Evolutionary conservation across 2,329 filamentous ascomycete species (phyloP).

Genomic region (Cercospora beticola): DNA sequence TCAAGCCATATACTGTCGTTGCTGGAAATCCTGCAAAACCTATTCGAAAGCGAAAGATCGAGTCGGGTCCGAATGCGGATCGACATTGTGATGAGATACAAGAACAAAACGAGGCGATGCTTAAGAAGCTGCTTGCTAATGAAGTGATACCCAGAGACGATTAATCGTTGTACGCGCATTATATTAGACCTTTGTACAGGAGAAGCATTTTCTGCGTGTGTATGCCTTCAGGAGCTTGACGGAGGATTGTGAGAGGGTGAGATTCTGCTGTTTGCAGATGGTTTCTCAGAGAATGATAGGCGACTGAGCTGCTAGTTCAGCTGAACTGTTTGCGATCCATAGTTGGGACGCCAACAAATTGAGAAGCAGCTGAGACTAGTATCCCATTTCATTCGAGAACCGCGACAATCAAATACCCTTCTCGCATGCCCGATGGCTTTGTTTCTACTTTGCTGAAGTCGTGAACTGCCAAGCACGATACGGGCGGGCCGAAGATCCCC

Average conservation of each 20-base stretch:
- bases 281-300: background rate
- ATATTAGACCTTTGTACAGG: conserved; percentile 1
- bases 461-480: background rate
- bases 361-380: background rate
- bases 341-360: background rate
- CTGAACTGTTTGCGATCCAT: background rate
- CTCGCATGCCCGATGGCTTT: background rate
- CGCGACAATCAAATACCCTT: background rate
- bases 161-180: conserved; percentile 4
- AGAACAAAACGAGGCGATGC: conserved; percentile 31
- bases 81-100: conserved; percentile 30
- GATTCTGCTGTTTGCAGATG: background rate
- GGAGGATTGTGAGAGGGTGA: background rate
- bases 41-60: conserved; percentile 29
- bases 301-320: background rate
- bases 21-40: conserved; percentile 47
- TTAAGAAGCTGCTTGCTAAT: conserved; percentile 20
- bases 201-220: background rate
- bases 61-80: conserved; percentile 29
- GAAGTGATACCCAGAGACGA: conserved; percentile 17
- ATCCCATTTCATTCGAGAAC: background rate
- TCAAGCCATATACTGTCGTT: conserved; percentile 49
- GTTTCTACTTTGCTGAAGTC: background rate
- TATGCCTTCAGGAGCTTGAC: background rate
- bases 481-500: background rate